Evolutionary conservation across 176 grass and related monocot genomes (phyloP).

Genomic region (Triticum timopheevii): DNA sequence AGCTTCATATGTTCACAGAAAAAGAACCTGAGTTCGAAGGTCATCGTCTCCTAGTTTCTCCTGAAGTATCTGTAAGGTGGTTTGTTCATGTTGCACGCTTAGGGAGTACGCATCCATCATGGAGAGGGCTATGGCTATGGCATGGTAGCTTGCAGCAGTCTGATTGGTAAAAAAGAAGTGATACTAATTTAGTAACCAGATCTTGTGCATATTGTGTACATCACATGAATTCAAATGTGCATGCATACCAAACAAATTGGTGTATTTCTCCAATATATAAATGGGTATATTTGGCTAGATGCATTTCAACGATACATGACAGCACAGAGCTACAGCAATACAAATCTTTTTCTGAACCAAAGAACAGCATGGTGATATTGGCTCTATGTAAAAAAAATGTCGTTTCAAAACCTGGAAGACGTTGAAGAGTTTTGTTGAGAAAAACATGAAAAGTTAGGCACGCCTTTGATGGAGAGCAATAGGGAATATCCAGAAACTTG

Average conservation of each 20-base stretch:
- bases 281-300: neutral
- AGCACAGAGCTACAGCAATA: neutral
- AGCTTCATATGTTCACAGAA: slow-evolving; percentile 12
- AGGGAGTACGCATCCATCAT: slow-evolving; percentile 98
- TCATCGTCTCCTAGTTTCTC: slow-evolving; percentile 93
- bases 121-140: slow-evolving; percentile 98
- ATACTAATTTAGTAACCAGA: slow-evolving; percentile 26
- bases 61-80: slow-evolving; percentile 95
- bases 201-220: neutral
- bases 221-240: slow-evolving; percentile 9
- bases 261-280: neutral
- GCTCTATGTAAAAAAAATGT: slow-evolving; percentile 7
- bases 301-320: neutral
- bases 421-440: neutral
- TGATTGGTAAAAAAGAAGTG: slow-evolving; percentile 50
- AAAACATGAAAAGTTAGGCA: neutral
- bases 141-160: slow-evolving; percentile 99
- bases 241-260: slow-evolving; percentile 11
- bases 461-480: neutral
- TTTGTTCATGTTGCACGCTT: slow-evolving; percentile 97
- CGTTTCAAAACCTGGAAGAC: slow-evolving; percentile 2
- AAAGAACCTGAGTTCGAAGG: slow-evolving; percentile 91
- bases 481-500: neutral
- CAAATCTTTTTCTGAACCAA: slow-evolving; percentile 4
- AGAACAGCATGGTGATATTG: neutral